Percentiles rank a stretch among this genome's conserved stretches.
Conservation (phyloP, 2,329 filamentous ascomycete genomes). For the Claviceps lovelessii region DNA sequence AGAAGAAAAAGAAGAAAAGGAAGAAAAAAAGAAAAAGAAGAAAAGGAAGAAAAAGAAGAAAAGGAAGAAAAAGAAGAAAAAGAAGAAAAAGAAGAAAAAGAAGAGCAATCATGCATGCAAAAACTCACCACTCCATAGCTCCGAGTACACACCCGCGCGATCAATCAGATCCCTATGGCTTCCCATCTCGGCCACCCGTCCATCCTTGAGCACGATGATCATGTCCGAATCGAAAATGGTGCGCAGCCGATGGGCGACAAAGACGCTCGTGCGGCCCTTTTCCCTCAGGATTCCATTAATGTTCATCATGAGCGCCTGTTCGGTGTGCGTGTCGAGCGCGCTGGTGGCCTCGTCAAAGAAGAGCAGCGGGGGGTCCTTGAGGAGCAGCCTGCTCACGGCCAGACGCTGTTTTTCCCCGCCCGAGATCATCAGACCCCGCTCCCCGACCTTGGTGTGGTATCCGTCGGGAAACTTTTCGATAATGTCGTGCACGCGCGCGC, state of each 20-base stretch:
- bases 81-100: not conserved
- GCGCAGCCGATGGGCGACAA: slow-evolving; percentile 80
- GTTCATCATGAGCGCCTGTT: slow-evolving; percentile 77
- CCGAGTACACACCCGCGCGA: slow-evolving; percentile 63
- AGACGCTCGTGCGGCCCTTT: slow-evolving; percentile 80
- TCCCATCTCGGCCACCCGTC: slow-evolving; percentile 74
- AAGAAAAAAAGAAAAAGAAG: too few species aligned
- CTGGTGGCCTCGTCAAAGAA: slow-evolving; percentile 96
- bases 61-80: too few species aligned
- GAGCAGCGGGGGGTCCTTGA: slow-evolving; percentile 78
- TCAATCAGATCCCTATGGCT: slow-evolving; percentile 78
- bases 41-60: not conserved
- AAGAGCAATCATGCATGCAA: not conserved
- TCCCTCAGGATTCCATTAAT: slow-evolving; percentile 87
- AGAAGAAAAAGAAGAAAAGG: not conserved
- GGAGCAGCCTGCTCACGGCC: slow-evolving; percentile 65
- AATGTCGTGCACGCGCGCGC: slow-evolving; percentile 74
- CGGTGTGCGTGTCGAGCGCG: slow-evolving; percentile 83
- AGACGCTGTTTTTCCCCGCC: slow-evolving; percentile 88
- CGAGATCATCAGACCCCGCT: slow-evolving; percentile 92
- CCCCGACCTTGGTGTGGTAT: slow-evolving; percentile 81
- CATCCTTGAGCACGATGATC: slow-evolving; percentile 80
- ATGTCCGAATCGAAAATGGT: slow-evolving; percentile 90
- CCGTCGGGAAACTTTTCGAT: slow-evolving; percentile 71
- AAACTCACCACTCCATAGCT: slow-evolving; percentile 76